Evolutionary conservation across 257 asterid genomes (phyloP), one percentile per base, ranked within the genome.

Genomic region (Solanum ossicruentum): DNA sequence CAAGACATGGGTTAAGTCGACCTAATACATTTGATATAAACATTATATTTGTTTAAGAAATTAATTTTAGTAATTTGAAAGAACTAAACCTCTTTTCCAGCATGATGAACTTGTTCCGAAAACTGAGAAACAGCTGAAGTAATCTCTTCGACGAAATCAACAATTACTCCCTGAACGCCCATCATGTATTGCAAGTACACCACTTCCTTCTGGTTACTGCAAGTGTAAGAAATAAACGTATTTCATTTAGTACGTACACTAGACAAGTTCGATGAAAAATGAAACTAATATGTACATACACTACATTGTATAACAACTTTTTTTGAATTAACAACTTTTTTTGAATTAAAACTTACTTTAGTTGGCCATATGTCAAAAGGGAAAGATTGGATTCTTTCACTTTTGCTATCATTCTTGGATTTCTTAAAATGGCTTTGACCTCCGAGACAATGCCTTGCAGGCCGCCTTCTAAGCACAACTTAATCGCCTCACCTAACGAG

Each of bases 151-250:
- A 86, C 80, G 18, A 86, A 69, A 21, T 88, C 90, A 26, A 84
- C 89, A 43, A 88, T 88, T 21, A 88, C 89, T 78, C 90, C 87
- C 83, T 86, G 86, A 17, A 86, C 83, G 10, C 88, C 90, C 87
- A 88, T 84, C 77, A 80, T 45, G 80, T 72, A 82, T 77, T 81
- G 85, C 85, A 88, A 32, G 52, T 81, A 66, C 71, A 86, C 90
- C 45, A 73, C 87, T 85, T 86, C 87, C 3, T 84, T 21, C 79
- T 82, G 85, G 51, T 86, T 86, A 58, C 90, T 88, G 81, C 5
- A 83, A 75, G 8, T 4, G 23, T 6, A 5, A 12, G 8, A 28
- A 23, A 28, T 10, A 13, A 13, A 26, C 18, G 12, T 39, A 41
- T 13, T 39, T 41, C 15, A 26, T 54, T 36, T 32, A 36, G 39